phyloP scores from a whole-genome alignment of 2,329 filamentous ascomycete species.

The Stromatinia cepivora region DNA sequence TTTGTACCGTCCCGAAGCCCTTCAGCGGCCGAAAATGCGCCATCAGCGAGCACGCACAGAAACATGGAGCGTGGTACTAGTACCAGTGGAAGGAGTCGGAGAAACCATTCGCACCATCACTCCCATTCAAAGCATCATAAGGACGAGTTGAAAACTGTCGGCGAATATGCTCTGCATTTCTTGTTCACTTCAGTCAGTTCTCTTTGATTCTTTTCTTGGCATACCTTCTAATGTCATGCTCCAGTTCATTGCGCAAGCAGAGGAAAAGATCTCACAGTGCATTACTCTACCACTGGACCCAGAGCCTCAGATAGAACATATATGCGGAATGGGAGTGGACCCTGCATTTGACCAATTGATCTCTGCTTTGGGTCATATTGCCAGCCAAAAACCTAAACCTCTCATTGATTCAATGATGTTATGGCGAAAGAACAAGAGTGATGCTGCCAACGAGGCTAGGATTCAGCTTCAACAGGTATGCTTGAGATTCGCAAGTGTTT shows the following conservation, averaged over 20 bases:
- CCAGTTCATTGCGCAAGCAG: slow-evolving; percentile 91
- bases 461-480: slow-evolving; percentile 54
- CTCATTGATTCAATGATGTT: slow-evolving; percentile 97
- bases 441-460: slow-evolving; percentile 73
- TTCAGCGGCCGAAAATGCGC: slow-evolving; percentile 49
- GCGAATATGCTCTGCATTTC: slow-evolving; percentile 95
- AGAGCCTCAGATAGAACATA: slow-evolving; percentile 80
- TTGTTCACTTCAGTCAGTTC: slow-evolving; percentile 80
- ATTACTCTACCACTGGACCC: slow-evolving; percentile 76
- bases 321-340: slow-evolving; percentile 89
- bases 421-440: slow-evolving; percentile 95
- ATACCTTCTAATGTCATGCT: slow-evolving; percentile 36
- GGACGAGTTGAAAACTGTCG: slow-evolving; percentile 87
- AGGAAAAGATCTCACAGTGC: slow-evolving; percentile 90
- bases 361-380: slow-evolving; percentile 88
- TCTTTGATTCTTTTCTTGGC: slow-evolving; percentile 19
- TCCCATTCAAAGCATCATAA: slow-evolving; percentile 63
- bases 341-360: slow-evolving; percentile 92
- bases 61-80: slow-evolving; percentile 63
- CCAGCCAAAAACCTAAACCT: slow-evolving; percentile 88
- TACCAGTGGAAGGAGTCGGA: slow-evolving; percentile 59
- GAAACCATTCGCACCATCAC: slow-evolving; percentile 71
- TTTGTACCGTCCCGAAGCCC: slow-evolving; percentile 40
- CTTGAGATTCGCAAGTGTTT: not conserved
- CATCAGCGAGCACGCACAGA: slow-evolving; percentile 49